phyloP scores from a whole-genome alignment of 345 rosid species.

The Balakata baccata region DNA sequence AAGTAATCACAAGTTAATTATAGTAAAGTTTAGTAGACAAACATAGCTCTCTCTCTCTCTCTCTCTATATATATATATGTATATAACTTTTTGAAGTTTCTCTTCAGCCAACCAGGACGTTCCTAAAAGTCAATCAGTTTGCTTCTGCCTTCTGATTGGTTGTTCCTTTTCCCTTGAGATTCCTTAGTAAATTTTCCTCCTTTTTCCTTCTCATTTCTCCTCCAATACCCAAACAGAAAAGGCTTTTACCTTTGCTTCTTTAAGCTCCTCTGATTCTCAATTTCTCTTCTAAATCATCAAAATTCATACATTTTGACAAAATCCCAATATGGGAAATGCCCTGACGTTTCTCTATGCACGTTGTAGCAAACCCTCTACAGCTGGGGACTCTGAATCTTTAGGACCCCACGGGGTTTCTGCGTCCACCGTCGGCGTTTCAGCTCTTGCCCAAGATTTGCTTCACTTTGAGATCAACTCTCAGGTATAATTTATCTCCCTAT shows the following conservation, averaged over 20 bases:
- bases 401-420: constrained; percentile 57
- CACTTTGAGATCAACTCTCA: constrained; percentile 75
- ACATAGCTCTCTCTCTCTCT: too few relatives aligned
- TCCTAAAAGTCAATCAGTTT: too few relatives aligned
- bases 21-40: too few relatives aligned
- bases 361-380: constrained; percentile 43
- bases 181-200: not conserved
- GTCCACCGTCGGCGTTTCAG: constrained; percentile 60
- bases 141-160: not conserved
- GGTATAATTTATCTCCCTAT: constrained; percentile 28
- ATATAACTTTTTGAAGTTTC: too few relatives aligned
- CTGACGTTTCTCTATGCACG: constrained; percentile 40
- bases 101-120: too few relatives aligned
- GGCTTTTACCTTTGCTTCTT: not conserved
- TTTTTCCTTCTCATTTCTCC: not conserved
- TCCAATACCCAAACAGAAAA: not conserved
- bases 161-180: not conserved
- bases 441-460: constrained; percentile 70
- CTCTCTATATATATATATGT: too few relatives aligned
- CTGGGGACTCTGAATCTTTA: constrained; percentile 34
- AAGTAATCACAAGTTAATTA: too few relatives aligned
- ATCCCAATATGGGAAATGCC: constrained; percentile 26
- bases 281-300: not conserved
- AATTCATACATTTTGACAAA: not conserved
- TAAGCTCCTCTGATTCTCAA: not conserved